phyloP scores from a whole-genome alignment of 2,329 filamentous ascomycete species.

The Cadophora gregata region DNA sequence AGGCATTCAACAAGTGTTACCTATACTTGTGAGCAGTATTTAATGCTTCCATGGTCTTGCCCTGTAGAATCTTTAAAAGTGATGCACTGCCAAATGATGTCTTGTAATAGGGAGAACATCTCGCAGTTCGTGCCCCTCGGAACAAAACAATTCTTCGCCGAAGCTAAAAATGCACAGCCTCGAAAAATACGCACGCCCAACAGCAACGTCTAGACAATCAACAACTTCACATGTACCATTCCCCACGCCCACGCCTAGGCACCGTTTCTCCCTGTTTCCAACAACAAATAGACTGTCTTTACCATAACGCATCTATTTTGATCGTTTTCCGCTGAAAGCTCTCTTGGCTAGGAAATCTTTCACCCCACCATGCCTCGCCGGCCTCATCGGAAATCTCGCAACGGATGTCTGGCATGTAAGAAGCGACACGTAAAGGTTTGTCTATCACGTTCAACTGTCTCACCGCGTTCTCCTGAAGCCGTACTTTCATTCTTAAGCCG shows the following conservation, averaged over 20 bases:
- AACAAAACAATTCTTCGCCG: not conserved
- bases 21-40: too few relatives aligned
- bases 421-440: constrained; percentile 47
- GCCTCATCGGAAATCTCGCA: constrained; percentile 48
- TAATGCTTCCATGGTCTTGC: too few relatives aligned
- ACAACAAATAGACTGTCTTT: not conserved
- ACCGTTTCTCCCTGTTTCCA: not conserved
- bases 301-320: not conserved
- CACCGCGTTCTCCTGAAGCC: too few relatives aligned
- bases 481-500: not conserved
- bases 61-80: too few relatives aligned
- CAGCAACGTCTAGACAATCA: not conserved
- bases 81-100: too few relatives aligned
- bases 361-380: constrained; percentile 36
- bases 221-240: not conserved
- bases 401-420: constrained; percentile 48
- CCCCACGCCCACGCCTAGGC: not conserved
- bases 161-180: constrained; percentile 8
- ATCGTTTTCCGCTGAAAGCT: too few relatives aligned
- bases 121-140: not conserved
- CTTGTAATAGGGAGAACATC: too few relatives aligned
- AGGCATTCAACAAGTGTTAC: too few relatives aligned
- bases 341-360: too few relatives aligned
- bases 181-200: not conserved
- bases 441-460: not conserved